phyloP scores from a whole-genome alignment of 306 rosid genomes.

The Phaseolus lunatus region DNA sequence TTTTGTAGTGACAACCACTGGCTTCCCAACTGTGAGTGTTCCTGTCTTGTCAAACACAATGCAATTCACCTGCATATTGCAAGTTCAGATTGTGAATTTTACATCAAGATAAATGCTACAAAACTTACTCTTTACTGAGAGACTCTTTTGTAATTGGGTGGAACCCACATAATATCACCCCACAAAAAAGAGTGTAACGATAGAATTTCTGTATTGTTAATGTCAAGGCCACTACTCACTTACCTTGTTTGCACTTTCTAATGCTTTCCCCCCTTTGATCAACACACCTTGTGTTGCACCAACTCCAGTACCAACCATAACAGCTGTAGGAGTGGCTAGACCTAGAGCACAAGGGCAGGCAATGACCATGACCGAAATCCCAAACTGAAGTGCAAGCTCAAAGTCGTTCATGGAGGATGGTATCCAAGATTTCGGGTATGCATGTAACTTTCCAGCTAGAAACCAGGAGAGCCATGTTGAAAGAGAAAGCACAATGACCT shows the following conservation, averaged over 20 bases:
- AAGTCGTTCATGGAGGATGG: constrained; percentile 75
- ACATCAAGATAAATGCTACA: not conserved
- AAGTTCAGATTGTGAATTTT: not conserved
- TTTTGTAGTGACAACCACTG: constrained; percentile 69
- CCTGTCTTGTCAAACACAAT: constrained; percentile 93
- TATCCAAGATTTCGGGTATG: constrained; percentile 79
- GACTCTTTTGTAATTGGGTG: not conserved
- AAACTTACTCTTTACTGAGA: not conserved
- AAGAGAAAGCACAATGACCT: constrained; percentile 75
- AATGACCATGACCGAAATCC: constrained; percentile 91
- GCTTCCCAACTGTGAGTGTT: constrained; percentile 88
- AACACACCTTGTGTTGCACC: constrained; percentile 92
- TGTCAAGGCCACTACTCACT: constrained; percentile 6
- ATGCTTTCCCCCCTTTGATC: constrained; percentile 90
- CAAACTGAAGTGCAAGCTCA: constrained; percentile 92
- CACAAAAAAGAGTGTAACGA: not conserved
- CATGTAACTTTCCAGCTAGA: constrained; percentile 67
- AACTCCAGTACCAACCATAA: constrained; percentile 94
- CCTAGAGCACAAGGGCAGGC: constrained; percentile 98
- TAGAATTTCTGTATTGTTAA: not conserved
- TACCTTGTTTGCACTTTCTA: constrained; percentile 88
- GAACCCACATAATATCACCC: not conserved
- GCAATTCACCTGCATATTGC: constrained; percentile 67
- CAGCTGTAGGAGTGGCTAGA: constrained; percentile 91
- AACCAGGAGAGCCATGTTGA: constrained; percentile 82